Percentiles rank a stretch among this genome's conserved stretches.
Conservation (phyloP, 192 early-diverging fungal species). For the Helicostylum pulchrum region DNA sequence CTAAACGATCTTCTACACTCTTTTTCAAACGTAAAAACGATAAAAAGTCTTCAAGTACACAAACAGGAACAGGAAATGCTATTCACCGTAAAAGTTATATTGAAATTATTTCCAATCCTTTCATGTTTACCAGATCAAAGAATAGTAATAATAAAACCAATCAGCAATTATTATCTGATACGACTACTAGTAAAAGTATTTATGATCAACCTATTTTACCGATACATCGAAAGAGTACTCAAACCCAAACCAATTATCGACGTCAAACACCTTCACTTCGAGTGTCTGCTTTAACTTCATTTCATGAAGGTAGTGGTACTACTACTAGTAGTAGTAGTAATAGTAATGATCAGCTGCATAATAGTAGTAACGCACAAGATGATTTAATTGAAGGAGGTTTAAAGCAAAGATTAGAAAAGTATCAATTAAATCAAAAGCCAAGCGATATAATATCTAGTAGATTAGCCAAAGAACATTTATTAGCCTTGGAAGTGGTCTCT, state of each 20-base stretch:
- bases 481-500: constrained; percentile 17
- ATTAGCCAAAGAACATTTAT: constrained; percentile 25
- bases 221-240: background rate
- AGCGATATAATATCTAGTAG: constrained; percentile 14
- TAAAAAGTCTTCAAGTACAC: constrained; percentile 1
- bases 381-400: constrained; percentile 12
- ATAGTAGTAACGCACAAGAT: constrained; percentile 11
- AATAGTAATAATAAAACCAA: background rate
- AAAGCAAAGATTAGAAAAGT: constrained; percentile 7
- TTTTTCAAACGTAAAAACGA: constrained; percentile 29
- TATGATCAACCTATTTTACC: background rate
- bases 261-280: background rate
- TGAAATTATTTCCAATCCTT: constrained; percentile 22
- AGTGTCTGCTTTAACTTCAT: background rate
- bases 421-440: constrained; percentile 1
- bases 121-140: background rate
- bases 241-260: background rate
- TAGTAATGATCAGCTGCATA: background rate
- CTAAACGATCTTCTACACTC: constrained; percentile 13
- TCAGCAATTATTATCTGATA: background rate
- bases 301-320: background rate
- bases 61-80: background rate
- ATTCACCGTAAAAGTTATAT: constrained; percentile 22
- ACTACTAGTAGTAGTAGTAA: background rate
- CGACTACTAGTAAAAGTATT: background rate